These are phyloP conservation scores for Citrus australasica DNA, from an alignment of 345 rosid species.

Conservation along the genomic window DNA sequence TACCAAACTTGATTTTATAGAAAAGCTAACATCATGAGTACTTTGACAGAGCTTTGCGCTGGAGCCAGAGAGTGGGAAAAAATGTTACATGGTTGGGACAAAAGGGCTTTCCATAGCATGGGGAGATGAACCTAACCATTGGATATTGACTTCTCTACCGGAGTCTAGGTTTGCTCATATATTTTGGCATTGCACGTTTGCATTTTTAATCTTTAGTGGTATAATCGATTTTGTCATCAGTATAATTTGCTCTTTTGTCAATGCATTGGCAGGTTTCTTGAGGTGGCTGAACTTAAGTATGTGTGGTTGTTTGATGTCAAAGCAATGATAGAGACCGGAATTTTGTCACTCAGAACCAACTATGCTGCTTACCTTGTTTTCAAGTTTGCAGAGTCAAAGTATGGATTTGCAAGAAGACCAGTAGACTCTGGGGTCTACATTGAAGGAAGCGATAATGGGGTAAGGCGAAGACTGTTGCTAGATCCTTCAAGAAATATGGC, in stretches of 20 bases:
- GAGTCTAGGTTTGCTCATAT: conserved; percentile 20
- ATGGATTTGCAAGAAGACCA: no score
- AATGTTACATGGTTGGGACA: conserved; percentile 27
- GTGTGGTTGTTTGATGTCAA: conserved; percentile 15
- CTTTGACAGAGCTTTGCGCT: conserved; percentile 21
- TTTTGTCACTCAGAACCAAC: no score
- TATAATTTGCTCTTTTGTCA: no score
- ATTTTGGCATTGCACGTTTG: neutral
- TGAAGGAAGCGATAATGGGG: no score
- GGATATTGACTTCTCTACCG: conserved; percentile 20
- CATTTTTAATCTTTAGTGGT: neutral
- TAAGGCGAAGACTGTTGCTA: neutral
- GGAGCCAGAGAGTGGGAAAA: conserved; percentile 25
- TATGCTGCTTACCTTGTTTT: no score
- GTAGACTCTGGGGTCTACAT: no score
- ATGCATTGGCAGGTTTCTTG: conserved; percentile 15
- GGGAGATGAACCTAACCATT: conserved; percentile 25
- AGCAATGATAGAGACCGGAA: conserved; percentile 8
- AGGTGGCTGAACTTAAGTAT: conserved; percentile 21
- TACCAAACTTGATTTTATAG: no score
- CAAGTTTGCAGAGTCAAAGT: no score
- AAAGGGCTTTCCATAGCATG: conserved; percentile 26
- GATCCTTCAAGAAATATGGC: neutral
- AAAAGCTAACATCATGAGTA: neutral
- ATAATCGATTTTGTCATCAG: neutral